Evolutionary conservation across 192 early-diverging fungal species (phyloP).

Genomic region (Mortierella alpina): DNA sequence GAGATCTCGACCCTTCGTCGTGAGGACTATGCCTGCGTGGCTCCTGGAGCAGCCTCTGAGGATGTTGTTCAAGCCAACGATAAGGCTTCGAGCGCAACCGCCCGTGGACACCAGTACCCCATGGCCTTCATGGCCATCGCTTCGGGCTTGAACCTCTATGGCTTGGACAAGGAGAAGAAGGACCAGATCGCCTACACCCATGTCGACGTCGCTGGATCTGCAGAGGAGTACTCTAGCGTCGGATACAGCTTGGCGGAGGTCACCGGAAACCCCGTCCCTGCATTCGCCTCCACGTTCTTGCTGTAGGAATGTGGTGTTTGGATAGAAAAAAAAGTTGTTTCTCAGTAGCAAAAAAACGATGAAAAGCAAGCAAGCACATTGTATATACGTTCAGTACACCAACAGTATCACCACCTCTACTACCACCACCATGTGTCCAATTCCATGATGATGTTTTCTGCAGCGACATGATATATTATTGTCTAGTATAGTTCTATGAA

Average conservation of each 20-base stretch:
- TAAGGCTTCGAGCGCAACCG: conserved; percentile 74
- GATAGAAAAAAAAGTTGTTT: not conserved
- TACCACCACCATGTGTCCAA: no score
- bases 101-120: conserved; percentile 89
- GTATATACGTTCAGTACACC: no score
- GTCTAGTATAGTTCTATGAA: not conserved
- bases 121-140: conserved; percentile 86
- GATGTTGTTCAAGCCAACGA: conserved; percentile 88
- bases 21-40: conserved; percentile 78
- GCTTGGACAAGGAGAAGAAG: conserved; percentile 64
- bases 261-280: conserved; percentile 81
- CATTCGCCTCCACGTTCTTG: conserved; percentile 80
- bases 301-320: conserved; percentile 31
- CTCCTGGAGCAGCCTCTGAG: conserved; percentile 73
- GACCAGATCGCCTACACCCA: conserved; percentile 84
- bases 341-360: not conserved
- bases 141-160: conserved; percentile 79
- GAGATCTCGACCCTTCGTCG: conserved; percentile 84
- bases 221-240: conserved; percentile 70
- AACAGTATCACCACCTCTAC: no score
- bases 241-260: conserved; percentile 77
- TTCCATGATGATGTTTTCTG: not conserved
- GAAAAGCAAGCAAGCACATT: not conserved
- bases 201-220: conserved; percentile 85
- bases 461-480: not conserved